Conservation (phyloP, 2,329 filamentous ascomycete species). For the Aureobasidium subglaciale region DNA sequence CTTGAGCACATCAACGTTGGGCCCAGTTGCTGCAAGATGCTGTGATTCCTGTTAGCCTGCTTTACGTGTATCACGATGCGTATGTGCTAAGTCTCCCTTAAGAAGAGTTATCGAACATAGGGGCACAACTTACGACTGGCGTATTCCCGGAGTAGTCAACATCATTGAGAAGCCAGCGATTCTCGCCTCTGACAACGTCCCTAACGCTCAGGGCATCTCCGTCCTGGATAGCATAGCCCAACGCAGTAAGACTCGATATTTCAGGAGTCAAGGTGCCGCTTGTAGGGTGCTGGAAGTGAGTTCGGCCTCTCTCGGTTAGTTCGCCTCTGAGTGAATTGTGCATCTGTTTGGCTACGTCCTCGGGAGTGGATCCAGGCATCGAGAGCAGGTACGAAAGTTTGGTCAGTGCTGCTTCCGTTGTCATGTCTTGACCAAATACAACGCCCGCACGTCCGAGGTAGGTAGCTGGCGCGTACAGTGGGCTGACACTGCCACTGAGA, state of each 20-base stretch:
- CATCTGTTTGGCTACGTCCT: constrained; percentile 65
- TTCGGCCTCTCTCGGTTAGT: constrained; percentile 67
- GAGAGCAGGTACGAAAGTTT: constrained; percentile 84
- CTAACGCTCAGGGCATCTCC: constrained; percentile 60
- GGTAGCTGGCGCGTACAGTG: constrained; percentile 42
- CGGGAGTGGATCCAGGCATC: constrained; percentile 53
- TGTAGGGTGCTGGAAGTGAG: constrained; percentile 66
- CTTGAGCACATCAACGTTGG: constrained; percentile 48
- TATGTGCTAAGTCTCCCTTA: too few relatives aligned
- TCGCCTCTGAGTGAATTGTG: constrained; percentile 72
- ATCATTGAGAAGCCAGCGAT: constrained; percentile 62
- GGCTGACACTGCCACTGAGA: constrained; percentile 41
- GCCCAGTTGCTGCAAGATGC: constrained; percentile 53
- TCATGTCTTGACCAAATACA: constrained; percentile 83
- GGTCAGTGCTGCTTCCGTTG: constrained; percentile 81
- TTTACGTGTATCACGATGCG: too few relatives aligned
- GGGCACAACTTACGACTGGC: constrained; percentile 34
- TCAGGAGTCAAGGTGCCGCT: constrained; percentile 47
- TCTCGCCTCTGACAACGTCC: constrained; percentile 61
- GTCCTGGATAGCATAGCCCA: constrained; percentile 72
- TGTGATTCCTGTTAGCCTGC: constrained; percentile 23
- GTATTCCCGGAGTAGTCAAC: constrained; percentile 80
- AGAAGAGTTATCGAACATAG: neutral
- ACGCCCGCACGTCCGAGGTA: constrained; percentile 76
- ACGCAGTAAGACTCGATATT: constrained; percentile 62